Percentiles rank a stretch among this genome's conserved stretches.
Conservation (phyloP, 345 rosid genomes). For the Corchorus capsularis region DNA sequence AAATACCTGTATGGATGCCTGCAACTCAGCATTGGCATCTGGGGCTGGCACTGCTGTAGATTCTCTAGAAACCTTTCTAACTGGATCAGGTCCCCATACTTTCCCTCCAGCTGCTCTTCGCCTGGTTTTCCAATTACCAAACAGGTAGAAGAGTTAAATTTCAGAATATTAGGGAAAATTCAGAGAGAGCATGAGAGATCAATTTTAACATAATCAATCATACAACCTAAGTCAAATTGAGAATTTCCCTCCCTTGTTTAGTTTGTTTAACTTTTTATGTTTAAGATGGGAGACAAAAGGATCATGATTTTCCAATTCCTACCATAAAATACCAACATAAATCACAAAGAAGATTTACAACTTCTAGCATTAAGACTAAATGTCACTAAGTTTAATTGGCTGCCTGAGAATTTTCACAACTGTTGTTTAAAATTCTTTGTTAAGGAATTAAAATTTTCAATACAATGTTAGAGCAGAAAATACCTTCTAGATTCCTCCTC, state of each 20-base stretch:
- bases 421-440: neutral
- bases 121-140: conserved; percentile 14
- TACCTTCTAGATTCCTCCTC: conserved; percentile 59
- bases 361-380: neutral
- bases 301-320: neutral
- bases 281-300: neutral
- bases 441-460: neutral
- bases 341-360: neutral
- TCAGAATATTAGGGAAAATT: too few species aligned
- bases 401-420: neutral
- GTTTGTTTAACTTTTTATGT: neutral
- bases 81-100: conserved; percentile 35
- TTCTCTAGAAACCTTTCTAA: conserved; percentile 40
- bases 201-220: neutral
- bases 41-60: conserved; percentile 51
- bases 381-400: neutral
- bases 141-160: neutral
- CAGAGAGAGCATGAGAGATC: neutral
- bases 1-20: conserved; percentile 49
- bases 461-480: neutral
- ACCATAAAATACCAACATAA: neutral
- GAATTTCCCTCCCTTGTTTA: conserved; percentile 8
- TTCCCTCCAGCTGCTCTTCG: conserved; percentile 41
- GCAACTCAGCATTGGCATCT: conserved; percentile 49
- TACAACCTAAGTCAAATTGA: neutral